phyloP scores from a whole-genome alignment of 305 asterid species.

The Solanum hybrid region DNA sequence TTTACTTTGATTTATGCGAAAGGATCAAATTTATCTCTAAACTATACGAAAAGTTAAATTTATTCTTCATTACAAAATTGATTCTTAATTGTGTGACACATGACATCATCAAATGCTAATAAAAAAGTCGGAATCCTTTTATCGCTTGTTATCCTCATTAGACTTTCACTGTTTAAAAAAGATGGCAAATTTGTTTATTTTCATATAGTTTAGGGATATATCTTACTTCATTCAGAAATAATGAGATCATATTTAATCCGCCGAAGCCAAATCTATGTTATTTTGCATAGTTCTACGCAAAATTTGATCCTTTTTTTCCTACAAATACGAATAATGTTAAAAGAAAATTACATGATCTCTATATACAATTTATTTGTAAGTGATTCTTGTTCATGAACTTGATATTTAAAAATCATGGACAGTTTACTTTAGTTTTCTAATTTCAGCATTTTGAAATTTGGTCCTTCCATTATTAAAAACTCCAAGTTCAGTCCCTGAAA shows the following conservation, averaged over 20 bases:
- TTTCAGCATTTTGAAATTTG: neutral
- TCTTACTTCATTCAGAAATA: neutral
- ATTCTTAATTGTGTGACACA: neutral
- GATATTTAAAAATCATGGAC: neutral
- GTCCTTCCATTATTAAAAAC: neutral
- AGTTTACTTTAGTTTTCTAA: neutral
- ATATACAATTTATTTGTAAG: neutral
- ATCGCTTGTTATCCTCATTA: neutral
- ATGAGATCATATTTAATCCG: neutral
- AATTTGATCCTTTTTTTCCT: neutral
- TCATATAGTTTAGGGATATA: neutral
- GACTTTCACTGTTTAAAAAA: neutral
- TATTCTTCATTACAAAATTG: neutral
- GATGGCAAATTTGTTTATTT: neutral
- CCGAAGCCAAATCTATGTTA: neutral
- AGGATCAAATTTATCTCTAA: neutral
- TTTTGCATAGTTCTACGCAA: neutral
- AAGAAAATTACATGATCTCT: neutral
- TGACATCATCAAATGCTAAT: neutral
- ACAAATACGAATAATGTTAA: neutral
- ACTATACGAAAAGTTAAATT: neutral
- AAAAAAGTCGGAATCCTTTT: neutral
- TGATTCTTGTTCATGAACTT: neutral
- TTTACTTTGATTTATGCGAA: neutral
- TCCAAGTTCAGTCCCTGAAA: neutral